Evolutionary conservation across 768 basidiomycete species (phyloP), one percentile per base, ranked within the genome.

Genomic region (Naganishia vishniacii): DNA sequence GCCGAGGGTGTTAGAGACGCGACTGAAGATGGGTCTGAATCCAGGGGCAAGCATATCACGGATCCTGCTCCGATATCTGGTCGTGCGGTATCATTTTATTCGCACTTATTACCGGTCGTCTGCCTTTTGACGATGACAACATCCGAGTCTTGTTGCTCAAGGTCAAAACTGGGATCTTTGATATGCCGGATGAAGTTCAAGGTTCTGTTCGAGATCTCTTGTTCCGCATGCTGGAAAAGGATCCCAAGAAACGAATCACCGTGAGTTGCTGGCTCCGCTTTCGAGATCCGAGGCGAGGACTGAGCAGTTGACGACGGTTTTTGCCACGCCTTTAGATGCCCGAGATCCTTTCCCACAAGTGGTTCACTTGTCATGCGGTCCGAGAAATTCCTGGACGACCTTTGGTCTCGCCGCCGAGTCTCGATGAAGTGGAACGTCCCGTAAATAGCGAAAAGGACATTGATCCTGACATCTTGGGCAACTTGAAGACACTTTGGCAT

Each of bases 111-210:
- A 84, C 85, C 4, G 91, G 91, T 6, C 81, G 83, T 45, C 81
- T 95, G n/a, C 93, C 93, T 0, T 97, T 97, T 71, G 91, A 97
- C 74, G 87, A 93, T 73, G 88, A 92, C 68, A 86, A 93, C 72
- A 81, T 88, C 49, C 81, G 82, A 2, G 78, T 82, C 12, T 80
- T 98, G n/a, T 81, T 94, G 41, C 83, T 86, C 68, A 90, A 88
- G 77, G 88, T 98, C 67, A 85, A 85, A 67, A 69, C 80, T 16
- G 91, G 88, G 20, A 79, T 79, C 48, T 93, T 84, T 68, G 82
- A 83, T 34, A 88, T 91, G 82, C 90, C 90, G 5, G 66, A 77
- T 4, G 83, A 84, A 68, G 83, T 94, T 71, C 84, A 86, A 61
- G 78, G 82, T 12, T 79, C 81, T 4, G 91, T 91, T 28, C 82